These are phyloP conservation scores for Cyclotella sp. DNA, from an alignment of 108 stramenopile genomes.

Conservation along the genomic window DNA sequence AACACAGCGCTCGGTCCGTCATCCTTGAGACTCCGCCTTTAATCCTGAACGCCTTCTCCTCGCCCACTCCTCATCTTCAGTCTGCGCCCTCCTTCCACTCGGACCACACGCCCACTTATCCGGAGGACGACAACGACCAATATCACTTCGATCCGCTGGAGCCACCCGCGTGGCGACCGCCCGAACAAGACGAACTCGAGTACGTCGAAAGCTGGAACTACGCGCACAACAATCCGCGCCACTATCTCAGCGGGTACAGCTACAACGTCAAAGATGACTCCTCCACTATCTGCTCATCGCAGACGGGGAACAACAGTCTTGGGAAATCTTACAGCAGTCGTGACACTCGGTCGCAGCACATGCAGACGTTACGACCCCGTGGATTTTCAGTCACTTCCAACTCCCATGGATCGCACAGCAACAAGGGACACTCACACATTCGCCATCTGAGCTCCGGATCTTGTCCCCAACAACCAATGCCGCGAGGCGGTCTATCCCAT, in stretches of 20 bases:
- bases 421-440: neutral
- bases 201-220: slow-evolving; percentile 48
- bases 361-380: slow-evolving; percentile 25
- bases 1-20: slow-evolving; percentile 5
- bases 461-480: slow-evolving; percentile 11
- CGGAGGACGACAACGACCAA: neutral
- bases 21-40: slow-evolving; percentile 27
- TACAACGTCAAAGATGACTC: slow-evolving; percentile 22
- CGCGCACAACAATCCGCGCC: slow-evolving; percentile 35
- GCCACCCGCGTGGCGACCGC: slow-evolving; percentile 47
- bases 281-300: slow-evolving; percentile 42
- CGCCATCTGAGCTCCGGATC: slow-evolving; percentile 21
- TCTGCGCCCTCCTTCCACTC: slow-evolving; percentile 20
- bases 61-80: neutral
- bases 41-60: slow-evolving; percentile 10
- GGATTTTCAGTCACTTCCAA: slow-evolving; percentile 31
- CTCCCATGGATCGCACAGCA: slow-evolving; percentile 16
- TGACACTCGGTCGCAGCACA: neutral
- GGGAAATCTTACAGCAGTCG: slow-evolving; percentile 12
- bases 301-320: slow-evolving; percentile 39
- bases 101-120: slow-evolving; percentile 3
- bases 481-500: slow-evolving; percentile 1
- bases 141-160: slow-evolving; percentile 28
- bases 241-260: slow-evolving; percentile 15
- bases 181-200: slow-evolving; percentile 39